Base-by-base conservation (phyloP, 1,284 basidiomycete species). In the Sanghuangporus weigelae region DNA sequence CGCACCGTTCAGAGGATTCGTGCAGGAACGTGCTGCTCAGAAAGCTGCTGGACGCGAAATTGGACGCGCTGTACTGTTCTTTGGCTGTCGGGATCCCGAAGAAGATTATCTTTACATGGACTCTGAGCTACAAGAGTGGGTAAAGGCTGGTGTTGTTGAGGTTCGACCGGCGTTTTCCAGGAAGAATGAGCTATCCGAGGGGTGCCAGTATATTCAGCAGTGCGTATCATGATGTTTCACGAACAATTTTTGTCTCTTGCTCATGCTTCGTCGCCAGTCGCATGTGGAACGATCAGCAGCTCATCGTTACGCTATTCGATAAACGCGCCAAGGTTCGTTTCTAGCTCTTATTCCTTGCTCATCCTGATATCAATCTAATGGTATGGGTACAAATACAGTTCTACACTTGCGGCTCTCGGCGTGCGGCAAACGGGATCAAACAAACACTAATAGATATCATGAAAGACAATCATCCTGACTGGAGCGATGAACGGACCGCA, bases 1-100 rank as follows among this genome's bases (percentile, higher is more conserved):
- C 23, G 79, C 82, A 7, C 82, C 82, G 1, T 81, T 84, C 77
- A 76, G 80, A 49, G 81, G 81, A 1, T 84, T 84, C 73, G 73
- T 84, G 46, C 79, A 82, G 68, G 82, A 84, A 68, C 78, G 81
- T 16, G 80, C 81, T 16, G 71, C 76, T 64, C 81, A 83, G 71
- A 78, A 77, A 69, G 69, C 72, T 55, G 76, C 78, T 6, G 81
- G 81, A 0, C 72, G 81, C 16, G 73, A 76, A 19, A 77, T 82
- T 11, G 79, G 77, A 26, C 72, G 73, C 60, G 75, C 74, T 36
- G 68, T 82, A 38, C 71, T 83, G 51, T 83, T 82, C 76, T 82
- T 81, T 65, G 82, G 82, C 14, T 83, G 81, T 67, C 73, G 80
- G 12, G 71, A 73, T 14, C 77, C 79, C 1, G 69, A 74, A 5